Conservation (phyloP, 371 early-diverging fungal species). For the Rhizomucor pusillus region DNA sequence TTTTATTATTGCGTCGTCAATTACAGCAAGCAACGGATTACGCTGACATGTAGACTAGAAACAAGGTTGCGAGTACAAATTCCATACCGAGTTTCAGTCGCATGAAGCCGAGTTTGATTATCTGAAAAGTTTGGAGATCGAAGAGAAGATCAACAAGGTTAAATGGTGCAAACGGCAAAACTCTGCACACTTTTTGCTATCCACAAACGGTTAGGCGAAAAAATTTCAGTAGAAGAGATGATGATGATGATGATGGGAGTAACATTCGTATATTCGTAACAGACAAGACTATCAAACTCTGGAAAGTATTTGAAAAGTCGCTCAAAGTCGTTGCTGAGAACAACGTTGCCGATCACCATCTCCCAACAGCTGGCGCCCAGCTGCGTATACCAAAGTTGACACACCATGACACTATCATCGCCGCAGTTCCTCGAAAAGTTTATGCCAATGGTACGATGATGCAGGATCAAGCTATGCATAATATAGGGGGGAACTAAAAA, state of each 20-base stretch:
- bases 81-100: slow-evolving; percentile 92
- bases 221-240: too few relatives aligned
- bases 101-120: slow-evolving; percentile 97
- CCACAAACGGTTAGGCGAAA: slow-evolving; percentile 90
- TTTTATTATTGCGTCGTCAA: too few relatives aligned
- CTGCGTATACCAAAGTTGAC: slow-evolving; percentile 78
- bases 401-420: slow-evolving; percentile 81
- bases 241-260: too few relatives aligned
- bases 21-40: background rate
- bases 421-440: slow-evolving; percentile 81
- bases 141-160: slow-evolving; percentile 96
- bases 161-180: slow-evolving; percentile 85
- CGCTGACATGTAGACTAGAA: slow-evolving; percentile 58
- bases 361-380: slow-evolving; percentile 44
- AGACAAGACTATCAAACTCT: slow-evolving; percentile 94
- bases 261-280: too few relatives aligned
- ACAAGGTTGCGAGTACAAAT: slow-evolving; percentile 90
- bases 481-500: too few relatives aligned
- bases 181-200: slow-evolving; percentile 86
- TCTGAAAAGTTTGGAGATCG: slow-evolving; percentile 93
- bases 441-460: slow-evolving; percentile 66
- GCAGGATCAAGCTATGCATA: background rate
- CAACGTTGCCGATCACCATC: slow-evolving; percentile 51
- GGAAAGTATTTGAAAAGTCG: slow-evolving; percentile 90
- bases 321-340: slow-evolving; percentile 80